Conservation (phyloP, 2,329 filamentous ascomycete species). For the Microcera coccophila region DNA sequence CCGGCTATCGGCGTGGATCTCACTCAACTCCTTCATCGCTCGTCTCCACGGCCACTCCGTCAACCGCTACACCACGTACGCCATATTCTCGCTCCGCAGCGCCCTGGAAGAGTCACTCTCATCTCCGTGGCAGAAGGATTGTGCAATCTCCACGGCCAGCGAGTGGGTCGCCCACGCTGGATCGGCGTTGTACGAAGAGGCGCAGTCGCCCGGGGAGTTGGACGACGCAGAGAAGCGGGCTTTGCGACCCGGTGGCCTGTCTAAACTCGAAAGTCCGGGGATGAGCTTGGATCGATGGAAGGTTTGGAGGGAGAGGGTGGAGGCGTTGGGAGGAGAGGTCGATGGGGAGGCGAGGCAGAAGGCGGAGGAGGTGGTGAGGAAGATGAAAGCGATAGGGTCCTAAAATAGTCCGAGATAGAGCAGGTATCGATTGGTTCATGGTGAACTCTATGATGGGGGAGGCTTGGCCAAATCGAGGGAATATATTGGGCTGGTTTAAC, state of each 20-base stretch:
- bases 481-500: no score
- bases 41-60: slow-evolving; percentile 25
- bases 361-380: slow-evolving; percentile 15
- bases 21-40: slow-evolving; percentile 33
- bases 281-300: slow-evolving; percentile 27
- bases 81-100: slow-evolving; percentile 29
- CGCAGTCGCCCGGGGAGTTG: slow-evolving; percentile 11
- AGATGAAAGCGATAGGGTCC: slow-evolving; percentile 23
- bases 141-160: slow-evolving; percentile 19
- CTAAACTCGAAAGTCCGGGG: slow-evolving; percentile 16
- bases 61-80: slow-evolving; percentile 25
- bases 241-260: slow-evolving; percentile 19
- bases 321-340: slow-evolving; percentile 14
- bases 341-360: slow-evolving; percentile 20
- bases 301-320: slow-evolving; percentile 31
- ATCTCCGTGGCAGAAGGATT: slow-evolving; percentile 14
- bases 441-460: no score
- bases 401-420: no score
- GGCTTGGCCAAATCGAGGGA: no score
- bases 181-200: slow-evolving; percentile 18
- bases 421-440: no score
- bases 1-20: slow-evolving; percentile 23
- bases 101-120: slow-evolving; percentile 27
- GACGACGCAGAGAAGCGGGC: slow-evolving; percentile 17
- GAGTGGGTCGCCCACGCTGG: slow-evolving; percentile 33